A percentile compares a stretch with the other conserved stretches of the same genome.
Evolutionary conservation across 1,139 yeast species (phyloP).

Genomic region (Protomyces inundatus): DNA sequence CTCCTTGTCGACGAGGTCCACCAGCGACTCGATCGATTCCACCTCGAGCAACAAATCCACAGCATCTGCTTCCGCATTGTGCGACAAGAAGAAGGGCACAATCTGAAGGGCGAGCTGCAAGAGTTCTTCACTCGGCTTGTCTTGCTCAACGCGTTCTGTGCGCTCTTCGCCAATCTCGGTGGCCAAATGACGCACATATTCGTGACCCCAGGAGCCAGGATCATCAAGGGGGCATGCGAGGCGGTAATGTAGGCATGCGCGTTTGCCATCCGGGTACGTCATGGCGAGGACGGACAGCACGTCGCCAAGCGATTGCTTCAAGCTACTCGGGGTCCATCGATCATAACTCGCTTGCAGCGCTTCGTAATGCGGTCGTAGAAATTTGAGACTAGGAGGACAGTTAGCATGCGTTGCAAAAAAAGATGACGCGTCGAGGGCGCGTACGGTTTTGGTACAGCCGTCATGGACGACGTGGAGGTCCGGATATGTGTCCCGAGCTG

Average conservation of each 20-base stretch:
- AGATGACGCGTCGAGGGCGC: background rate
- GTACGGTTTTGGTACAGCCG: slow-evolving; percentile 93
- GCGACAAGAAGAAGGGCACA: slow-evolving; percentile 84
- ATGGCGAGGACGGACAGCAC: slow-evolving; percentile 87
- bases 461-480: slow-evolving; percentile 95
- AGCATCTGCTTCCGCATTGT: slow-evolving; percentile 98
- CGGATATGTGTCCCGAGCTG: slow-evolving; percentile 72
- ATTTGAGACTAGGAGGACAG: slow-evolving; percentile 51
- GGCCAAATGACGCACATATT: slow-evolving; percentile 91
- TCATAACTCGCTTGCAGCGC: slow-evolving; percentile 59
- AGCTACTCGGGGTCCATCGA: slow-evolving; percentile 51
- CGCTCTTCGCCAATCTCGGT: slow-evolving; percentile 88
- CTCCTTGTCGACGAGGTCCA: slow-evolving; percentile 76
- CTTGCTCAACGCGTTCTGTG: slow-evolving; percentile 50
- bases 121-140: slow-evolving; percentile 45
- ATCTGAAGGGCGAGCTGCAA: slow-evolving; percentile 66
- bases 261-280: slow-evolving; percentile 82
- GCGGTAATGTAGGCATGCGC: slow-evolving; percentile 77
- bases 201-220: slow-evolving; percentile 94
- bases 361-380: slow-evolving; percentile 81
- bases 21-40: slow-evolving; percentile 76
- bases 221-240: slow-evolving; percentile 55
- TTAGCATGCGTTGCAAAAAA: background rate
- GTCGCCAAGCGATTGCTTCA: slow-evolving; percentile 54
- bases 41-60: slow-evolving; percentile 86